Base-by-base conservation (phyloP, 495 filamentous ascomycete species). In the Penicillium daleae region DNA sequence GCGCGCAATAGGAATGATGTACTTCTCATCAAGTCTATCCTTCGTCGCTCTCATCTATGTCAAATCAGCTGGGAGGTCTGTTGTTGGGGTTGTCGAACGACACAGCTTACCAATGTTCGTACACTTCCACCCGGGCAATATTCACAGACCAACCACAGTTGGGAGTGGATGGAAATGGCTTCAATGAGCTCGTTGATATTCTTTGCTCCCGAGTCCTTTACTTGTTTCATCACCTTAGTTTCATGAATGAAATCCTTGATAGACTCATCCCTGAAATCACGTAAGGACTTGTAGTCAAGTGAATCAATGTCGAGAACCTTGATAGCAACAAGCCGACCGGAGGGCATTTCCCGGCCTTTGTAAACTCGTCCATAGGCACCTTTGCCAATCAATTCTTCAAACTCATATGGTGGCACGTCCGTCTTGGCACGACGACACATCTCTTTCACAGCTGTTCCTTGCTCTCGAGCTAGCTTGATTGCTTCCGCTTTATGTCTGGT, bases 271-370 rank as follows among this genome's bases (percentile, higher is more conserved):
- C 87, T 87, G 31, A 87, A 86, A 65, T 91, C 89, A 21, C 87
- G 74, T 15, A 89, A 82, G 17, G 80, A 78, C 56, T 81, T 79
- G 68, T 86, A 89, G 75, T 98, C 95, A 53, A 87, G 80, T 52
- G 90, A 88, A 70, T 99, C 95, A n/a, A 97, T 89, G 69, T 97
- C 92, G 69, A 97, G 88, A 60, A 97, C 93, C 72, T 99, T 99
- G 71, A 99, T 87, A 5, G 96, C 96, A 4, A 97, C 92, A 22
- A 94, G 71, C 21, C 83, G 74, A 26, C 85, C 82, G 0, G 82
- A 84, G n/a, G 83, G 76, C 75, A 76, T 74, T 79, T 88, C 62
- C 69, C 68, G 71, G 22, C 86, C 92, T 75, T 95, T 97, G 82
- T 93, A 99, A 9, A 99, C 95, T 37, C 93, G 88, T 19, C 95